A percentile compares a stretch with the other conserved stretches of the same genome.
Evolutionary conservation across 1,139 yeast species (phyloP).

Genomic region (Yamadazyma kanchanaburiensis): DNA sequence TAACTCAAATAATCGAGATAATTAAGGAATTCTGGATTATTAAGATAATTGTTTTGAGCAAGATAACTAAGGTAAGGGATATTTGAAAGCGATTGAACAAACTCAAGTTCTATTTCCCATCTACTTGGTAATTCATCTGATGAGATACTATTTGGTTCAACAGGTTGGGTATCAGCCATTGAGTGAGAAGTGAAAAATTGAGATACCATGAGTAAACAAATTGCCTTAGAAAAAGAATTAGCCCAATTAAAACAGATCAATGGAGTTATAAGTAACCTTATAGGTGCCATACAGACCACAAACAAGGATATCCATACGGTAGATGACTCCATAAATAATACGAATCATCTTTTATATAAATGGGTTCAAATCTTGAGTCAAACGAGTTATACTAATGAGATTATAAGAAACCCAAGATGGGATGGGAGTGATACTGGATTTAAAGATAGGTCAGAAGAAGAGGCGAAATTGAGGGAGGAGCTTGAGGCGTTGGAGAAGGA

Average conservation of each 20-base stretch:
- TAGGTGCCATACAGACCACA: constrained; percentile 25
- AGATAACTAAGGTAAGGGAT: constrained; percentile 71
- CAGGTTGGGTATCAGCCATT: constrained; percentile 3
- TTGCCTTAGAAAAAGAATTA: constrained; percentile 37
- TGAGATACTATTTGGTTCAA: constrained; percentile 5
- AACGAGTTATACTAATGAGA: constrained; percentile 40
- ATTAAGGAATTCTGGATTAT: constrained; percentile 56
- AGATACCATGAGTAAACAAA: constrained; percentile 18
- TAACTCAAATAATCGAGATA: constrained; percentile 68
- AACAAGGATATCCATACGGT: constrained; percentile 26
- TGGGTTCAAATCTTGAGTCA: constrained; percentile 48
- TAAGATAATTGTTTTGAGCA: constrained; percentile 70
- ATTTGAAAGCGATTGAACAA: constrained; percentile 78
- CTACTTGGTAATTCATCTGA: constrained; percentile 52
- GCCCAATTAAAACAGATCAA: constrained; percentile 32
- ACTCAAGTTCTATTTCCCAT: constrained; percentile 82
- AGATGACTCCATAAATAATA: constrained; percentile 30
- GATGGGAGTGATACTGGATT: constrained; percentile 22
- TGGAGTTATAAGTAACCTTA: constrained; percentile 24
- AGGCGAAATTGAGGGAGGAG: constrained; percentile 23
- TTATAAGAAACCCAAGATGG: constrained; percentile 33
- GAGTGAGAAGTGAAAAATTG: neutral
- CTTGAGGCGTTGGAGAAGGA: constrained; percentile 25
- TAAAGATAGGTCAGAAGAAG: constrained; percentile 17
- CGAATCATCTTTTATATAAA: constrained; percentile 38